Conservation (phyloP, 352 stramenopile species). For the Globisporangium acanthophoron region DNA sequence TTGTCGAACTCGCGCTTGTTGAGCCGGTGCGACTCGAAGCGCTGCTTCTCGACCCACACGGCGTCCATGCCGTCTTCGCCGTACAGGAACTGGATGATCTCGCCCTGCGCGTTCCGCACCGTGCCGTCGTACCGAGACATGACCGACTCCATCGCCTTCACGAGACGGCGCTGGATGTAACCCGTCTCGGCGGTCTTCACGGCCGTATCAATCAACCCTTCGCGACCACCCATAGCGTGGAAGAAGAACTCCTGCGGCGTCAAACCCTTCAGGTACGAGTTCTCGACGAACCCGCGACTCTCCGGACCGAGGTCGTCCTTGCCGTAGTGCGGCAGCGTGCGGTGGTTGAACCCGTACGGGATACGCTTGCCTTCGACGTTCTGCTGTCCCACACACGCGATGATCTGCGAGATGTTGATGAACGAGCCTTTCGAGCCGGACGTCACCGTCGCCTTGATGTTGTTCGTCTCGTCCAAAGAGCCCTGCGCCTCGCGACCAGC, state of each 20-base stretch:
- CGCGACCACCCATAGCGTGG: constrained; percentile 98
- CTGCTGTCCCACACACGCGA: constrained; percentile 98
- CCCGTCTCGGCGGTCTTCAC: constrained; percentile 99
- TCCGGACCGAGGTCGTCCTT: constrained; percentile 98
- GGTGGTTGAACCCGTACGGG: constrained; percentile 93
- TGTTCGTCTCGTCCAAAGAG: constrained; percentile 95
- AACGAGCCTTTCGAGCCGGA: constrained; percentile 99
- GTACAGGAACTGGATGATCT: constrained; percentile 87
- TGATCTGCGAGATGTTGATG: constrained; percentile 99
- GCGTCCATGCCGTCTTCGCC: constrained; percentile 99
- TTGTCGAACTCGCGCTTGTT: constrained; percentile 93
- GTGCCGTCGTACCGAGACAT: constrained; percentile 99
- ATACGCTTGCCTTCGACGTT: constrained; percentile 99
- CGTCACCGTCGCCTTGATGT: constrained; percentile 99
- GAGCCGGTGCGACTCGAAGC: constrained; percentile 85
- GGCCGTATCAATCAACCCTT: constrained; percentile 99
- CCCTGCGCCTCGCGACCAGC: constrained; percentile 77
- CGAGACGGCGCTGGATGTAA: constrained; percentile 99
- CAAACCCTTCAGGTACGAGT: constrained; percentile 97
- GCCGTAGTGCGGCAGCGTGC: constrained; percentile 94
- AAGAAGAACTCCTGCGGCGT: constrained; percentile 99
- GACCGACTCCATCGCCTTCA: constrained; percentile 99
- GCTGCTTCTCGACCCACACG: constrained; percentile 99
- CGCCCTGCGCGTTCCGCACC: constrained; percentile 91
- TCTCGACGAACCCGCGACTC: constrained; percentile 98